phyloP scores from a whole-genome alignment of 1,139 yeast genomes.

The Geotrichum macrosporum region DNA sequence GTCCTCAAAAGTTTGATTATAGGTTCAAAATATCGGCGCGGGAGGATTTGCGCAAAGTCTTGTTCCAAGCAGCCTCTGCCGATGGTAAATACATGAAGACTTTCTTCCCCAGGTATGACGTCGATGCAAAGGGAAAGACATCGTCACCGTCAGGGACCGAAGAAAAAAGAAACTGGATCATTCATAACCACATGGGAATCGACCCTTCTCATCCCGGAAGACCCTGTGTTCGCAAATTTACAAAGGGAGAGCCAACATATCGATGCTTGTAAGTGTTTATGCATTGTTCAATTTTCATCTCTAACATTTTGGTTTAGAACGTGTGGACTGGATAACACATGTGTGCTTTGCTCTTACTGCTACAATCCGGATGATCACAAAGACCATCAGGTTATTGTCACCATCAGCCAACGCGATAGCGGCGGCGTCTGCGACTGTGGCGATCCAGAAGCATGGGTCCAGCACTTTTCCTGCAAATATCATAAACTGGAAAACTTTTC shows the following conservation, averaged over 20 bases:
- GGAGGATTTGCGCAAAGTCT: conserved; percentile 45
- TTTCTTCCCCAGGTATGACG: conserved; percentile 44
- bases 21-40: conserved; percentile 30
- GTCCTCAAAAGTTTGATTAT: conserved; percentile 31
- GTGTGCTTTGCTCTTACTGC: conserved; percentile 80
- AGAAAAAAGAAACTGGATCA: conserved; percentile 25
- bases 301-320: conserved; percentile 42
- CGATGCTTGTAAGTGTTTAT: conserved; percentile 49
- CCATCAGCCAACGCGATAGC: conserved; percentile 70
- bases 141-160: conserved; percentile 1
- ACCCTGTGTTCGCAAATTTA: conserved; percentile 73
- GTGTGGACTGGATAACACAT: conserved; percentile 80
- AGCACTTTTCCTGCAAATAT: conserved; percentile 50
- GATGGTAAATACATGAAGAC: conserved; percentile 48
- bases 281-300: not conserved
- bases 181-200: conserved; percentile 26
- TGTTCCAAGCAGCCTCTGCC: conserved; percentile 50
- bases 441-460: conserved; percentile 74
- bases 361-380: conserved; percentile 64
- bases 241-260: conserved; percentile 83
- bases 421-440: conserved; percentile 98
- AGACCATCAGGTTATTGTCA: conserved; percentile 71
- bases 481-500: conserved; percentile 30
- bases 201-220: conserved; percentile 53
- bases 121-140: conserved; percentile 14